Evolutionary conservation across 2,329 filamentous ascomycete genomes (phyloP).

Genomic region (Hymenoscyphus fructigenus): DNA sequence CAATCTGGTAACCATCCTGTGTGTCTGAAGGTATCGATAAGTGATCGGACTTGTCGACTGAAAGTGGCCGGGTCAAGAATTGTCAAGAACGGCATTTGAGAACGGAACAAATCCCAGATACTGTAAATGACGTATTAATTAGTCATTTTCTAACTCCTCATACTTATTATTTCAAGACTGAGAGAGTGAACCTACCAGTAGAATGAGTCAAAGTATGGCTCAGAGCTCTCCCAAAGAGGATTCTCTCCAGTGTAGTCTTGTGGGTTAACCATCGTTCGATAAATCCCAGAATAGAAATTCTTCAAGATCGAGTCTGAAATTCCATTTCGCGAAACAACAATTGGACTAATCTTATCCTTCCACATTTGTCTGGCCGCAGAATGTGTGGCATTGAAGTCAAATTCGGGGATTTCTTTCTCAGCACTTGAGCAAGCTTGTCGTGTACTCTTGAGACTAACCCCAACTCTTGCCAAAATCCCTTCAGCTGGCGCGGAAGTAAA

Average conservation of each 20-base stretch:
- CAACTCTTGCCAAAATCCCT: conserved; percentile 60
- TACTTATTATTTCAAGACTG: conserved; percentile 67
- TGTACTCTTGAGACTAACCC: conserved; percentile 66
- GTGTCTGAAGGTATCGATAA: conserved; percentile 69
- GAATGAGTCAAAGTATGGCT: conserved; percentile 74
- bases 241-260: conserved; percentile 76
- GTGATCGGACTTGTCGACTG: conserved; percentile 65
- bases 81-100: conserved; percentile 66
- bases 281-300: conserved; percentile 69
- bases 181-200: conserved; percentile 56
- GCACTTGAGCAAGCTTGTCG: conserved; percentile 67
- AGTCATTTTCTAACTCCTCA: conserved; percentile 58
- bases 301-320: conserved; percentile 53
- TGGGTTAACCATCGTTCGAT: conserved; percentile 67
- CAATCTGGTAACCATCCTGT: conserved; percentile 44
- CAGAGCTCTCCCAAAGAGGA: conserved; percentile 61
- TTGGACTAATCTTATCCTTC: conserved; percentile 58
- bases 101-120: conserved; percentile 71
- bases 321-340: conserved; percentile 51
- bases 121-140: conserved; percentile 34
- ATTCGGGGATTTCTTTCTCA: conserved; percentile 66
- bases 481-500: conserved; percentile 49
- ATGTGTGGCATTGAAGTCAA: conserved; percentile 58
- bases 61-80: conserved; percentile 64
- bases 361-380: conserved; percentile 56